Conservation (phyloP, 2,329 filamentous ascomycete genomes). For the Aureobasidium sp. region DNA sequence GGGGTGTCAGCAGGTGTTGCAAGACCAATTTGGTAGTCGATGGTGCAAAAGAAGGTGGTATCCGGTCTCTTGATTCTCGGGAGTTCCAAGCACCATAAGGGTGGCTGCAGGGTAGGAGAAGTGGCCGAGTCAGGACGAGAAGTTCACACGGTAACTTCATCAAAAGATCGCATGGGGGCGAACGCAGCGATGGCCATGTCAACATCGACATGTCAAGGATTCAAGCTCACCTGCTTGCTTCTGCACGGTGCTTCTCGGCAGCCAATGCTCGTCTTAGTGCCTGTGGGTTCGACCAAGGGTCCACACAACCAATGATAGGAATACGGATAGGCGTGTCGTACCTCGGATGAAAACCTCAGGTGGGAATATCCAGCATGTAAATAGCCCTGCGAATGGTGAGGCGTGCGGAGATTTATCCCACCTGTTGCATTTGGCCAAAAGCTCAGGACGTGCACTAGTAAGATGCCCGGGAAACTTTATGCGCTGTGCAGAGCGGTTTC, state of each 20-base stretch:
- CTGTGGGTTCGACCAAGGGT: constrained; percentile 15
- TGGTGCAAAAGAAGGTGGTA: constrained; percentile 9
- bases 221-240: constrained; percentile 16
- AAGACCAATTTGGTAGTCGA: constrained; percentile 9
- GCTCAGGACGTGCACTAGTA: constrained; percentile 8
- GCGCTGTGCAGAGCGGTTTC: constrained; percentile 10
- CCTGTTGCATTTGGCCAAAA: constrained; percentile 12
- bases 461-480: constrained; percentile 13
- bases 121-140: constrained; percentile 11
- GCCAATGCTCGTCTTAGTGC: constrained; percentile 13
- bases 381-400: constrained; percentile 8
- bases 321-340: constrained; percentile 11
- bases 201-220: constrained; percentile 16
- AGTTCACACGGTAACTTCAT: constrained; percentile 9
- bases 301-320: constrained; percentile 14
- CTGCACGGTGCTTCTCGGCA: constrained; percentile 15
- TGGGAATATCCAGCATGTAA: constrained; percentile 13
- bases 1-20: constrained; percentile 13
- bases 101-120: constrained; percentile 12
- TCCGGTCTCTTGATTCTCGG: constrained; percentile 3
- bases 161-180: constrained; percentile 12
- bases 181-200: constrained; percentile 14
- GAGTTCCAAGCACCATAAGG: constrained; percentile 8
- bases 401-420: constrained; percentile 15
- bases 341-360: constrained; percentile 13